Conservation (phyloP, 2,329 filamentous ascomycete species). For the Botrytis paeoniae region DNA sequence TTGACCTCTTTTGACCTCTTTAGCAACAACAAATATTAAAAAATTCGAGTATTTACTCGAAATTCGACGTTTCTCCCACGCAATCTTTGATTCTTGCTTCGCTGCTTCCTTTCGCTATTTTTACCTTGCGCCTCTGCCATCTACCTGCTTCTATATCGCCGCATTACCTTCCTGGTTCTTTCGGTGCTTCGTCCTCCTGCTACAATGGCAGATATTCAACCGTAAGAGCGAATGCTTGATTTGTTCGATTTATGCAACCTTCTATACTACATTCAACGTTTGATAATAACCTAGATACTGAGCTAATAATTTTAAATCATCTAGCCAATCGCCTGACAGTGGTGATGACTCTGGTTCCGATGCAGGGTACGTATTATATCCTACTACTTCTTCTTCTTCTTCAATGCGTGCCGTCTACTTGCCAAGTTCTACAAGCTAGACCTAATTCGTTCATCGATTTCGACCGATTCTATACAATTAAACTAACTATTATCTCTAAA, state of each 20-base stretch:
- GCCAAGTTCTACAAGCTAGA: neutral
- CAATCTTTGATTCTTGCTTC: neutral
- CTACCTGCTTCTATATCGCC: too few species aligned
- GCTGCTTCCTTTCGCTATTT: neutral
- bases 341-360: neutral
- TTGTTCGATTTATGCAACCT: neutral
- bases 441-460: neutral
- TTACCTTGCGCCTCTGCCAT: neutral
- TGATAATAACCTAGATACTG: neutral
- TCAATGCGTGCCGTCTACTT: neutral
- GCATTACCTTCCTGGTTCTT: neutral
- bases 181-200: neutral
- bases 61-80: neutral
- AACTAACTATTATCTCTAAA: neutral
- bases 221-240: neutral
- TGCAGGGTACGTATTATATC: neutral
- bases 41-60: neutral
- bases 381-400: too few species aligned
- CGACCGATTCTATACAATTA: neutral
- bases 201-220: neutral
- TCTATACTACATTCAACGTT: neutral
- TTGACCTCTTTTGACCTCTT: neutral
- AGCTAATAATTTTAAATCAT: neutral
- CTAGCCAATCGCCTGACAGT: neutral
- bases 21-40: neutral